Base-by-base conservation (phyloP, 768 basidiomycete genomes). In the Candolleomyces eurysporus region DNA sequence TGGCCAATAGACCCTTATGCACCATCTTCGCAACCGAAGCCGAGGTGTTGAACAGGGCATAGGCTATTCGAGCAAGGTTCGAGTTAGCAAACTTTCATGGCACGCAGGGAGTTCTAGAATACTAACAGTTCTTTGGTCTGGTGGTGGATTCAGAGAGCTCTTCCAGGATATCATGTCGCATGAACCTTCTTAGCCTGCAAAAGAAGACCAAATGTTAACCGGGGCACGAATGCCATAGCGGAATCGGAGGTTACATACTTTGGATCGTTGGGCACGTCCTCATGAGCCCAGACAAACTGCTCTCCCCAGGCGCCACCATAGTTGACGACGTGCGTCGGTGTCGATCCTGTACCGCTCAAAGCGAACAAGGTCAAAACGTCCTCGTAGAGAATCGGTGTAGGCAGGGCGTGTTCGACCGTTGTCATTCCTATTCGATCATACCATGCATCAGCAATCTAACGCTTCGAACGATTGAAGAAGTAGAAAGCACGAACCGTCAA, bases 281-380 rank as follows among this genome's bases (percentile, higher is more conserved):
- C 75, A 2, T 69, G 78, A 4, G 87, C 87, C 89, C 89, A 91
- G 13, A 91, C 78, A 58, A 78, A 73, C 64, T 91, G 82, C 64
- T 91, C 89, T 4, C 89, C 90, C 69, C 71, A 81, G 2, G 76
- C 78, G 19, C 90, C 90, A n/a, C 90, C 90, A 67, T 91, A 91
- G 67, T 90, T 86, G 26, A 91, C 90, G 32, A 90, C 73, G 63
- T 91, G 90, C 0, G 90, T 91, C 3, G 90, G 90, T 0, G 89
- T 90, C 30, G 82, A 77, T 13, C 85, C 88, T 13, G 90, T 90
- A 4, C 90, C 90, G 66, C 89, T 91, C 67, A 76, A 58, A 3
- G 84, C 83, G 66, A 79, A 91, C 13, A 91, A 75, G 0, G 76
- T 86, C 26, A 86, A 66, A 52, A 91, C 75, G 64, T 90, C 90